Conservation (phyloP, 352 stramenopile species). For the Phytophthora sojae region DNA sequence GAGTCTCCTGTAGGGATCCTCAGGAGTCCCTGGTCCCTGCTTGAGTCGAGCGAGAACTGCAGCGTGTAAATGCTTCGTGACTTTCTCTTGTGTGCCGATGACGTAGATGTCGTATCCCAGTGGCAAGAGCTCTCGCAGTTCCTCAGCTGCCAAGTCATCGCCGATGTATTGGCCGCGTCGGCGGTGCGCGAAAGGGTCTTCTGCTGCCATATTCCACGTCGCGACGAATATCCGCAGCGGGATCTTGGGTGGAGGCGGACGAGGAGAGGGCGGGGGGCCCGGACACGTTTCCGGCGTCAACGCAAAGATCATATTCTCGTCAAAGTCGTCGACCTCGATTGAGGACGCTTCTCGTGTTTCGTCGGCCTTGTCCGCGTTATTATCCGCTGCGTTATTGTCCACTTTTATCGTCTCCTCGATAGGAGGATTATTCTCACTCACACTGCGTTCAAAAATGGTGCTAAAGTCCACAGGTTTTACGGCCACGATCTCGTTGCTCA, state of each 20-base stretch:
- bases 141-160: conserved; percentile 39
- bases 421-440: not conserved
- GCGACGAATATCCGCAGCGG: conserved; percentile 69
- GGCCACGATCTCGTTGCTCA: not conserved
- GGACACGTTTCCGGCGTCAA: conserved; percentile 48
- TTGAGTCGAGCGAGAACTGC: conserved; percentile 62
- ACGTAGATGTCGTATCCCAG: conserved; percentile 82
- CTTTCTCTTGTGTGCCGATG: conserved; percentile 75
- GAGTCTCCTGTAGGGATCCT: conserved; percentile 36
- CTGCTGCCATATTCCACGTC: conserved; percentile 80
- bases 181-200: conserved; percentile 58
- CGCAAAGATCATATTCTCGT: conserved; percentile 37
- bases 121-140: conserved; percentile 57
- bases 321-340: conserved; percentile 31
- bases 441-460: not conserved
- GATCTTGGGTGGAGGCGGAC: conserved; percentile 1
- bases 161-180: conserved; percentile 54
- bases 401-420: not conserved
- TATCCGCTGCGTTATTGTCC: not conserved
- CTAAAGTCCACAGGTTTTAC: not conserved
- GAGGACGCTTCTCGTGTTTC: not conserved
- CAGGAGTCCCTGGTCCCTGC: conserved; percentile 6
- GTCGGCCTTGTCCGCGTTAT: not conserved
- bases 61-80: conserved; percentile 67
- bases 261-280: conserved; percentile 13